phyloP scores from a whole-genome alignment of 768 basidiomycete genomes.

The Tremella fuciformis region DNA sequence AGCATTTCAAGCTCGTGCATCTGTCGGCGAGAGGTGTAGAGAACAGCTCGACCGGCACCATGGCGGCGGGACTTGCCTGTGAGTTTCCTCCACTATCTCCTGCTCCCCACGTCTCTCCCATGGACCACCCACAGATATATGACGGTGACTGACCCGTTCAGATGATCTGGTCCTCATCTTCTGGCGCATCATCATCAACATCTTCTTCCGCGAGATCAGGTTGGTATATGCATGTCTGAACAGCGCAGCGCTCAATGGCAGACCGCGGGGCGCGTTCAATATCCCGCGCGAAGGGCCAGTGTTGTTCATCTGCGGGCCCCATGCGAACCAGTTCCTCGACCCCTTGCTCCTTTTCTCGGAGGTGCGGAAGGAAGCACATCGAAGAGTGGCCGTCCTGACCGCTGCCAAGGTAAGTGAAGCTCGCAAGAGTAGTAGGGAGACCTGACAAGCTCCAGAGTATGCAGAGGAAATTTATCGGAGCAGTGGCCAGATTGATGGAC shows the following conservation, averaged over 20 bases:
- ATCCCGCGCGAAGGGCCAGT: constrained; percentile 86
- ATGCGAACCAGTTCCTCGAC: constrained; percentile 93
- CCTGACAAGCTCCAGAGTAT: constrained; percentile 58
- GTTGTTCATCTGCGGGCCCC: constrained; percentile 89
- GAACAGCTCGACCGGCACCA: constrained; percentile 14
- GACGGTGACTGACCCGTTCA: constrained; percentile 20
- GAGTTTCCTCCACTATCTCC: constrained; percentile 9
- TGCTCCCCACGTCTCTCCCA: constrained; percentile 17
- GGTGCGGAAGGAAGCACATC: constrained; percentile 75
- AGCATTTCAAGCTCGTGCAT: too few relatives aligned
- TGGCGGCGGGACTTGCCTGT: constrained; percentile 42
- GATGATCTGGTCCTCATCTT: constrained; percentile 79
- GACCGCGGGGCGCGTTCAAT: constrained; percentile 90
- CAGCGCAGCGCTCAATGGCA: constrained; percentile 9
- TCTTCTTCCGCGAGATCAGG: constrained; percentile 92
- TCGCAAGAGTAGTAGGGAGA: not conserved
- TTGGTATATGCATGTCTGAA: constrained; percentile 14
- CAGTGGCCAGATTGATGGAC: constrained; percentile 76
- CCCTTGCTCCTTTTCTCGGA: constrained; percentile 79
- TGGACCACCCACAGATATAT: constrained; percentile 19
- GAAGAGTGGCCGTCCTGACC: constrained; percentile 79
- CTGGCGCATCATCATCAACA: constrained; percentile 77
- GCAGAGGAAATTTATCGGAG: constrained; percentile 73
- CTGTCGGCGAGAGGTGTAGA: not conserved
- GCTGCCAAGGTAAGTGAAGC: constrained; percentile 63